Base-by-base conservation (phyloP, 768 basidiomycete species). In the Pilatotrama ljubarskyi region DNA sequence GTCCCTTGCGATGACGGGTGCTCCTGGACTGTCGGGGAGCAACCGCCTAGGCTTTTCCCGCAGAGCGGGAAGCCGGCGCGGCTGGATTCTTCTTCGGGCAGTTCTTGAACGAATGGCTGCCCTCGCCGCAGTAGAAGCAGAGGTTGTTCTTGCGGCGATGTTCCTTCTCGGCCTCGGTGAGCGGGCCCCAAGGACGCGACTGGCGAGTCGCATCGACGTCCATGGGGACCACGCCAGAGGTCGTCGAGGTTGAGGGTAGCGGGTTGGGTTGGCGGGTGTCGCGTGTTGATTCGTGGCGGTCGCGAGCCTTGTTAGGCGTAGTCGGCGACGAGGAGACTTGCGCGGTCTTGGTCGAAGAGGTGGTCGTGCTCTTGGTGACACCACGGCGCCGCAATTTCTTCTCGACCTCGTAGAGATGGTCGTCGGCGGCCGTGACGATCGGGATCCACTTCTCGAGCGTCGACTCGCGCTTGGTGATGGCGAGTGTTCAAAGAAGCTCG, bases 111-210 rank as follows among this genome's bases (percentile, higher is more conserved):
- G 52, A 26, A 55, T 77, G 75, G 9, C 63, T 58, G 14, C 66
- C 61, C 29, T 65, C 51, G 11, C 74, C 71, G 50, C 76, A 78
- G 55, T 76, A 77, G 10, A 70, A 51, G 59, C 75, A 77, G 3
- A 78, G 67, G 14, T 63, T 60, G 1, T 70, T 38, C 10, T 65
- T 62, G 20, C 49, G 25, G 25, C 68, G 68, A 22, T 58, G 59
- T 8, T 72, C 51, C 11, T 37, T 38, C 51, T 52, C 47, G 25
- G 47, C 47, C 6, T 48, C 47, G 7, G 47, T 29, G 17, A 48
- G 47, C 47, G 47, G 47, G 13, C 26, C 26, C 37, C 36, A 14
- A 11, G 38, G 51, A 32, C 24, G 51, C 36, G 51, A 52, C 22
- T 52, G 51, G 15, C 38, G 38, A 25, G 36, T 52, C 13, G 61